Base-by-base conservation (phyloP, 306 rosid genomes). In the Trifolium pratense region DNA sequence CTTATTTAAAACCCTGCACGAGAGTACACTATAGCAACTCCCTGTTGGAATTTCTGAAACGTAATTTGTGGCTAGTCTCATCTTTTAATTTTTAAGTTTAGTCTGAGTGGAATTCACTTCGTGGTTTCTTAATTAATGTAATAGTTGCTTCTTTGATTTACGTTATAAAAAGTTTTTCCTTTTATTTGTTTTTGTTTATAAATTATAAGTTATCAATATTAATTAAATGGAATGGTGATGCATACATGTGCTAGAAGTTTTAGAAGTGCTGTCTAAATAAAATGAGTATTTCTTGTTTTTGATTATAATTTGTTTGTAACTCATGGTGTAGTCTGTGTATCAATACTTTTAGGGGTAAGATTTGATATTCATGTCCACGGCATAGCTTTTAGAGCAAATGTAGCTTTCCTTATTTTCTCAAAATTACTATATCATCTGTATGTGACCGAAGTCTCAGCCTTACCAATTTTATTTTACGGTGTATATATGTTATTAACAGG, bases 401-500 rank as follows among this genome's bases (percentile, higher is more conserved):
- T 51, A 14, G 16, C 31, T 42, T 74, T 18, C 52, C 45, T 40
- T 15, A 61, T 29, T 25, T 43, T 70, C n/a, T 62, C 23, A 52
- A 52, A 26, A 48, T 73, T 18, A 46, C 6, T 45, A 2, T 57
- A 34, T 46, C 43, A 63, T 52, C 20, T 17, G 12, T 13, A 20
- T 26, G 66, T 51, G 48, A 51, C 58, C 56, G 29, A 25, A 51
- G 46, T 69, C 29, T 65, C 43, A 67, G 45, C 62, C 40, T 63
- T 71, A 71, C 71, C 77, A 26, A 73, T 67, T 65, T 76, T 73
- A 63, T 74, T 58, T 82, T 73, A 69, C 70, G 74, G 73, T 68
- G 71, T 72, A 39, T 78, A 77, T 81, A 53, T 83, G 53, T 72
- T 53, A 68, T 68, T 88, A 49, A 49, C 92, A 95, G 97, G 99